Base-by-base conservation (phyloP, 75 land plant species). In the Pseudotsuga menziesii region DNA sequence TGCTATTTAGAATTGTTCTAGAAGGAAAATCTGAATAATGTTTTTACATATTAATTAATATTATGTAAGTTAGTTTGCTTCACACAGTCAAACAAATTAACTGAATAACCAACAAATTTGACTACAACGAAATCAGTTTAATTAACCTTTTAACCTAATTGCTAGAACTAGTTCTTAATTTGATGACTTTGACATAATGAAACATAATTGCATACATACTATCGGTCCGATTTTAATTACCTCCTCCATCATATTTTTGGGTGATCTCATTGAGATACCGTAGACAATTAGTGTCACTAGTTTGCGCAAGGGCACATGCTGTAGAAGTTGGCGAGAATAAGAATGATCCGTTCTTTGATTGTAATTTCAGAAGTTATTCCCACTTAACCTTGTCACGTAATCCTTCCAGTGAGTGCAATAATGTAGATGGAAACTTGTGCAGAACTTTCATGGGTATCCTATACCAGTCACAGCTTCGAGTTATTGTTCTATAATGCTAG, bases 321-420 rank as follows among this genome's bases (percentile, higher is more conserved):
- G 99, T 97, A 80, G 98, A 88, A 4, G 99, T 86, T 57, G 98
- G 97, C 8, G 97, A 94, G 82, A 79, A 88, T 22, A 94, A 66
- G 78, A 97, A 94, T 3, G 99, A 97, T 6, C 98, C 99, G 61
- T 97, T 88, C 14, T 17, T 35, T 48, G 85, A 80, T 78, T 93
- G 98, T 4, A 97, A 82, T 48, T 87, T 79, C 0, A 91, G 69
- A 27, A 97, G 89, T 85, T 88, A 87, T 71, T 84, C 80, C 99
- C 98, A 94, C 19, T 91, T 89, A 61, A 97, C 73, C n/a, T 67
- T 39, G 19, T 66, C 87, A 16, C 80, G 82, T 86, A 97, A 85
- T 11, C 94, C 98, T 78, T 97, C 98, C 82, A 97, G 61, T 61
- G 91, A 92, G 62, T 91, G 90, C 27, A 94, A 82, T 67, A 97